Evolutionary conservation across 192 early-diverging fungal genomes (phyloP), one percentile per base, ranked within the genome.

Genomic region (Podila epigama): DNA sequence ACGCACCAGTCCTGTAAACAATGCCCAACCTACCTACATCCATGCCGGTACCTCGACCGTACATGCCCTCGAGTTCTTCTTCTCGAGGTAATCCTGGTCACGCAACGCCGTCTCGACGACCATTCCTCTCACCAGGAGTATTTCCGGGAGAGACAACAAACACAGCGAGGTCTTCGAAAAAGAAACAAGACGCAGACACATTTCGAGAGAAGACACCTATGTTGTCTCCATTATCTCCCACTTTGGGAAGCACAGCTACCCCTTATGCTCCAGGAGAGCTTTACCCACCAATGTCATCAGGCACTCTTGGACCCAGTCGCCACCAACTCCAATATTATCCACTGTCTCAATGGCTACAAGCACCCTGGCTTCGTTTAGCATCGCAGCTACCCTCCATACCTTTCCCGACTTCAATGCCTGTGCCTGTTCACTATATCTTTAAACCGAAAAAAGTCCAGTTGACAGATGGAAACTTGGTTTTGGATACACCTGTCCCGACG

Each of bases 391-490:
- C 65, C 9, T 57, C 56, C 37, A 54, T 66, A 5, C 39, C 64
- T 5, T 75, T 75, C n/a, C 65, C 59, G 20, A 77, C 68, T 39
- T 63, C 65, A n/a, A 77, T 77, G 73, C 73, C 73, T 1, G 53
- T 68, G 11, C 73, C 73, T 0, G 40, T 77, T 22, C 73, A 77
- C 13, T 77, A 59, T 40, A 36, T 68, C 15, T 77, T 68, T 40
- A 77, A 77, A 27, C 73, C 73, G 33, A 83, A 84, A 70, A 78
- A 83, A 32, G 83, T 92, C 10, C 80, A 84, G 67, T 69, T 91
- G 53, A 89, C 88, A 9, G 82, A 88, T 4, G 91, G 91, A 40
- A 90, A 92, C 60, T 59, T 92, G 31, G 85, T 92, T 4, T 51
- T 92, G 20, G 89, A 92, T 69, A 80, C 83, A 40, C 83, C 85